A percentile compares a stretch with the other conserved stretches of the same genome.
phyloP scores from a whole-genome alignment of 169 alveolate genomes.

The Plasmodium inui region DNA sequence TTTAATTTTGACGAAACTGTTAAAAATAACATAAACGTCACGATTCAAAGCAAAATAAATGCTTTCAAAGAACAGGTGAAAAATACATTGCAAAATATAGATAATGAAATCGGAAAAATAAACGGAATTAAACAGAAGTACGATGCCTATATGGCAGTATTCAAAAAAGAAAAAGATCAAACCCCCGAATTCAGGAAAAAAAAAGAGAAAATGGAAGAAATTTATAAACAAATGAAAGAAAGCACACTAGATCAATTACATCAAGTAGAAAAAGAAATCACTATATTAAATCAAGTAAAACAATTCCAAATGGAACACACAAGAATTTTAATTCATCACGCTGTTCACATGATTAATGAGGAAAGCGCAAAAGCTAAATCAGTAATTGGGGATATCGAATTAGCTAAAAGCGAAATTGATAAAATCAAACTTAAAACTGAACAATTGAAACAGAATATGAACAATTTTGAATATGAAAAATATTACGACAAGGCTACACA shows the following conservation, averaged over 20 bases:
- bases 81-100: background rate
- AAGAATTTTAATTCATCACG: conserved; percentile 2
- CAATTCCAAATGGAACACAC: background rate
- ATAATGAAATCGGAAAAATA: too few species aligned
- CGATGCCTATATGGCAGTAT: background rate
- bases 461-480: background rate
- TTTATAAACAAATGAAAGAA: background rate
- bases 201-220: background rate
- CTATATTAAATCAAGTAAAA: background rate
- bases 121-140: background rate
- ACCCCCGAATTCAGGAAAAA: background rate
- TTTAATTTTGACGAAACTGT: background rate
- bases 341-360: background rate
- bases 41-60: background rate
- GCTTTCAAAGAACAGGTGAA: background rate
- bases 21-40: background rate
- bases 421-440: background rate
- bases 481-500: background rate
- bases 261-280: background rate
- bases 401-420: background rate
- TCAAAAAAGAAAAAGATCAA: background rate
- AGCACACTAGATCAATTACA: background rate
- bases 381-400: background rate
- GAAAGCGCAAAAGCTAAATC: background rate
- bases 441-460: background rate